Percentiles rank a stretch among this genome's conserved stretches.
These are phyloP conservation scores for Rhizophora mangle DNA, from an alignment of 345 rosid genomes.

Conservation along the genomic window DNA sequence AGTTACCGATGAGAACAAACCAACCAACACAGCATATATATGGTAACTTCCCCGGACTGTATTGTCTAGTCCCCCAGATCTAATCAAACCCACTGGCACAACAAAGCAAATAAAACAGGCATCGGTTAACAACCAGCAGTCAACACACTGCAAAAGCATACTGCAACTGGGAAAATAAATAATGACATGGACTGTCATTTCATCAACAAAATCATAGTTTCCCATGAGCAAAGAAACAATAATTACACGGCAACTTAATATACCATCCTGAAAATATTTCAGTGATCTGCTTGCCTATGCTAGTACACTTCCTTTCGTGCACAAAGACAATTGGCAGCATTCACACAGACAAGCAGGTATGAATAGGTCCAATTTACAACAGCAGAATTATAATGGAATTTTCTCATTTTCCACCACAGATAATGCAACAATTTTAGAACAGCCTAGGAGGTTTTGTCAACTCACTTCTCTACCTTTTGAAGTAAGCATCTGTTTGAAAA, in stretches of 20 bases:
- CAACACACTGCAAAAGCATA: neutral
- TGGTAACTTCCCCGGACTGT: slow-evolving; percentile 36
- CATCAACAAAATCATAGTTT: too few relatives aligned
- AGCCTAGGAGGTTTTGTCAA: slow-evolving; percentile 44
- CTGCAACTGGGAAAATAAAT: neutral
- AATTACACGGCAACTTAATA: too few relatives aligned
- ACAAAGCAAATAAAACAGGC: neutral
- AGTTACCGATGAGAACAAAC: slow-evolving; percentile 67
- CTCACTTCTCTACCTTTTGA: slow-evolving; percentile 97
- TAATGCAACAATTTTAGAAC: slow-evolving; percentile 12
- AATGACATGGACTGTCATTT: too few relatives aligned
- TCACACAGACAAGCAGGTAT: too few relatives aligned
- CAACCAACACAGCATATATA: slow-evolving; percentile 52
- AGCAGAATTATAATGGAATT: neutral
- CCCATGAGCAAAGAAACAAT: too few relatives aligned
- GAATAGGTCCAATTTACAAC: neutral
- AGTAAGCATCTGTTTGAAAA: slow-evolving; percentile 60
- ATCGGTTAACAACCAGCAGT: neutral
- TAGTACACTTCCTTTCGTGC: too few relatives aligned
- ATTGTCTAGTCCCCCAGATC: slow-evolving; percentile 30
- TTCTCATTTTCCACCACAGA: slow-evolving; percentile 7
- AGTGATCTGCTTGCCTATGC: too few relatives aligned
- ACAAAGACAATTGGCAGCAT: too few relatives aligned
- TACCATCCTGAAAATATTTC: too few relatives aligned
- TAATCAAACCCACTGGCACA: slow-evolving; percentile 35